Evolutionary conservation across 805 yeast species (phyloP).

Genomic region (Barnettozyma vustinii): DNA sequence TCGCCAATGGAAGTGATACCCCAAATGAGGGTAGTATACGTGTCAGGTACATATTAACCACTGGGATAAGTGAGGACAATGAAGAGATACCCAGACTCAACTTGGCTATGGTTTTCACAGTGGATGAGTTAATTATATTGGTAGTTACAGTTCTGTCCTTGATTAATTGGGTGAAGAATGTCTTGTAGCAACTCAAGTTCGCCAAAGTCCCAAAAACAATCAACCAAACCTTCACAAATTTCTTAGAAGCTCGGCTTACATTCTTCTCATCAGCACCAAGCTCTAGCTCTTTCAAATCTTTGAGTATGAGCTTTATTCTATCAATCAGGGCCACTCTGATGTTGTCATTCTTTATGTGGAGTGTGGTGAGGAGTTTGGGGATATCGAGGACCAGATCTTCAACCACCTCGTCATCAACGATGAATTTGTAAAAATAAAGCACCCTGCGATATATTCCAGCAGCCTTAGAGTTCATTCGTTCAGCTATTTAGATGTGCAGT

Average conservation of each 20-base stretch:
- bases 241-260: constrained; percentile 3
- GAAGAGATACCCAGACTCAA: constrained; percentile 1
- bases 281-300: not conserved
- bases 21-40: not conserved
- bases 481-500: not conserved
- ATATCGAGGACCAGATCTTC: not conserved
- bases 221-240: constrained; percentile 10
- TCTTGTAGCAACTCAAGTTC: constrained; percentile 4
- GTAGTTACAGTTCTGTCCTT: not conserved
- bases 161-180: constrained; percentile 2
- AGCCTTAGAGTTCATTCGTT: not conserved
- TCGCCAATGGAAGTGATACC: not conserved
- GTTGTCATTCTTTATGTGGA: constrained; percentile 1
- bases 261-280: not conserved
- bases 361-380: not conserved
- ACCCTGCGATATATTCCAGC: not conserved
- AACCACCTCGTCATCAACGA: not conserved
- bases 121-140: not conserved
- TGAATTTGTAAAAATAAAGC: constrained; percentile 5
- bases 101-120: not conserved
- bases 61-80: constrained; percentile 5
- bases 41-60: not conserved
- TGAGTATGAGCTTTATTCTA: not conserved
- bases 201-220: constrained; percentile 9
- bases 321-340: constrained; percentile 5